Base-by-base conservation (phyloP, 2,329 filamentous ascomycete species). In the Monosporascus sp. region DNA sequence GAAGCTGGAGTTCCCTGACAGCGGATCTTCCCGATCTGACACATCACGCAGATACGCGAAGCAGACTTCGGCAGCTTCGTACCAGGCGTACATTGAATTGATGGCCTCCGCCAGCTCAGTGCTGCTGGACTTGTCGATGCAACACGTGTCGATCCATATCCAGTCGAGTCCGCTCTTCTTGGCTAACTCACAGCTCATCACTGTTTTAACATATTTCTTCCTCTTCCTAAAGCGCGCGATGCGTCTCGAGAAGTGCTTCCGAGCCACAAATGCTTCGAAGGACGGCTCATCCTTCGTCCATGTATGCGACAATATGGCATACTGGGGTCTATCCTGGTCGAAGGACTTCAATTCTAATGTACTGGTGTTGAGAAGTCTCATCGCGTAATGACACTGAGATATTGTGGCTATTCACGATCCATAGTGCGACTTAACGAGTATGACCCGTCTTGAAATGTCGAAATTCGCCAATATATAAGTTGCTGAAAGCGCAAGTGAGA, bases 281-380 rank as follows among this genome's bases (percentile, higher is more conserved):
- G 41, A 5, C 41, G 41, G 41, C 41, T 44, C 41, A 44, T 24
- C 20, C 17, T 20, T 18, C 11, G 41, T 44, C 53, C 56, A 59
- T 31, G 52, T 58, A 37, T 59, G 57, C n/a, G 55, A 59, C 9
- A 59, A 51, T 20, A 58, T 58, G 11, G 56, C 57, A 43, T 59
- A 59, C 22, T 47, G 51, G 38, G 52, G 52, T 43, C 47, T 24
- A 25, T 53, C 48, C 25, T 50, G 31, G 20, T 39, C 2, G 39
- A 49, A 25, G 9, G 31, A 27, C 6, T 41, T 37, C 22, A 49
- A 25, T 25, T 37, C 35, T 8, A 41, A n/a, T 7, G 31, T 41
- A 17, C 17, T 18, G 20, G 27, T 20, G 35, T 49, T 49, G 31
- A 49, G 27, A 41, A 49, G 48, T 17, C 48, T 25, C 48, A 41